Evolutionary conservation across 306 rosid genomes (phyloP).

Genomic region (Urtica urens): DNA sequence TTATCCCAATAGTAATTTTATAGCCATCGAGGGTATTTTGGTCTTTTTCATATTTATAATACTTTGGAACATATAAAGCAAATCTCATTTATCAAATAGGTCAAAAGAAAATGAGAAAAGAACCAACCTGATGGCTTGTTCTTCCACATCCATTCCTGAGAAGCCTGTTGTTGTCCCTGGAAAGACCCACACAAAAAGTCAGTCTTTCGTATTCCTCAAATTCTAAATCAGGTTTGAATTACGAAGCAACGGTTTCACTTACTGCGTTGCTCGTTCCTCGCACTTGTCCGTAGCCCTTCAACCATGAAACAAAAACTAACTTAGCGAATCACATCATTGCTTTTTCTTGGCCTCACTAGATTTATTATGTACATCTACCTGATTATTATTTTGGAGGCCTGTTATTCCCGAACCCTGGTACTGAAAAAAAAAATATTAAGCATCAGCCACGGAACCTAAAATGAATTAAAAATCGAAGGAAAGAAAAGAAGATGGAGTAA

Average conservation of each 20-base stretch:
- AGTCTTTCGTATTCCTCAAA: background rate
- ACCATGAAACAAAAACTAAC: constrained; percentile 13
- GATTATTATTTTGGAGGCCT: constrained; percentile 46
- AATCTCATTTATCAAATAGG: too few species aligned
- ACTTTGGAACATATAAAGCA: too few species aligned
- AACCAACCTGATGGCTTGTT: constrained; percentile 64
- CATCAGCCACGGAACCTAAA: background rate
- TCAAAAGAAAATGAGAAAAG: constrained; percentile 17
- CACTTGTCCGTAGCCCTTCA: constrained; percentile 50
- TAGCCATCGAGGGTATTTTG: too few species aligned
- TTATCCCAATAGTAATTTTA: too few species aligned
- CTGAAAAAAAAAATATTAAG: constrained; percentile 25
- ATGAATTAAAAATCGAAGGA: background rate
- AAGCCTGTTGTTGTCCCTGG: constrained; percentile 53
- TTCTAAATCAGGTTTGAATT: constrained; percentile 35
- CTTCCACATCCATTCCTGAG: constrained; percentile 83
- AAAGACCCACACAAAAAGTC: constrained; percentile 10
- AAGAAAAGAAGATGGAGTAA: constrained; percentile 16
- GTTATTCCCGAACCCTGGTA: constrained; percentile 52
- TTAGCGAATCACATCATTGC: background rate
- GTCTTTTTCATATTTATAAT: too few species aligned
- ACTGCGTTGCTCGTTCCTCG: constrained; percentile 25
- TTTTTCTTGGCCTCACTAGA: constrained; percentile 35
- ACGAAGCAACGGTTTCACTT: constrained; percentile 46
- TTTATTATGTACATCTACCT: too few species aligned